Conservation (phyloP, 2,329 filamentous ascomycete genomes). For the Claviceps quebecensis region DNA sequence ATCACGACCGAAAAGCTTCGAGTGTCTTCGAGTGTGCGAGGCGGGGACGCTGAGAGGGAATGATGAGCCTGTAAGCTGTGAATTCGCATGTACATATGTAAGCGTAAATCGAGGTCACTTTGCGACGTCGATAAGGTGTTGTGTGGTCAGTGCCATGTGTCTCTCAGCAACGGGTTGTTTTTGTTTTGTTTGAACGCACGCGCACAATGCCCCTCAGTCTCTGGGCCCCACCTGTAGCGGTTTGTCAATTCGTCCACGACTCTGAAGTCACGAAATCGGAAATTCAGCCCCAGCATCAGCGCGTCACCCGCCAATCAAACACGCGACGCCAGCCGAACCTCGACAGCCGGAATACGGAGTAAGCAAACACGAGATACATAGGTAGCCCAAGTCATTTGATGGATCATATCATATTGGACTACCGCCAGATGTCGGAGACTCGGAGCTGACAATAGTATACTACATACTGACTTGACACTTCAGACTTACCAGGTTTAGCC, state of each 20-base stretch:
- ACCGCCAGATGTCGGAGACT: neutral
- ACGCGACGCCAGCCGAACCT: neutral
- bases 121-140: neutral
- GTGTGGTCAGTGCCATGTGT: constrained; percentile 5
- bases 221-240: neutral
- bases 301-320: neutral
- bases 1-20: neutral
- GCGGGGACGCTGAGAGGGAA: neutral
- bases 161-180: constrained; percentile 13
- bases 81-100: too few species aligned
- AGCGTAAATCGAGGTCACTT: neutral
- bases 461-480: neutral
- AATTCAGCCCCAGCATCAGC: constrained; percentile 1
- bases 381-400: neutral
- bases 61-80: neutral
- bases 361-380: neutral
- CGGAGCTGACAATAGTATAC: neutral
- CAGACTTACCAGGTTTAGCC: neutral
- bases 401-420: neutral
- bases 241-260: neutral
- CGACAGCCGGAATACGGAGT: neutral
- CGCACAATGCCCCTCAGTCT: constrained; percentile 10
- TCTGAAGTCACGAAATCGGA: neutral
- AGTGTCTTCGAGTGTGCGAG: neutral
- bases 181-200: constrained; percentile 19